A percentile compares a stretch with the other conserved stretches of the same genome.
Conservation (phyloP, 2,329 filamentous ascomycete species). For the Colletotrichum echinochloae region DNA sequence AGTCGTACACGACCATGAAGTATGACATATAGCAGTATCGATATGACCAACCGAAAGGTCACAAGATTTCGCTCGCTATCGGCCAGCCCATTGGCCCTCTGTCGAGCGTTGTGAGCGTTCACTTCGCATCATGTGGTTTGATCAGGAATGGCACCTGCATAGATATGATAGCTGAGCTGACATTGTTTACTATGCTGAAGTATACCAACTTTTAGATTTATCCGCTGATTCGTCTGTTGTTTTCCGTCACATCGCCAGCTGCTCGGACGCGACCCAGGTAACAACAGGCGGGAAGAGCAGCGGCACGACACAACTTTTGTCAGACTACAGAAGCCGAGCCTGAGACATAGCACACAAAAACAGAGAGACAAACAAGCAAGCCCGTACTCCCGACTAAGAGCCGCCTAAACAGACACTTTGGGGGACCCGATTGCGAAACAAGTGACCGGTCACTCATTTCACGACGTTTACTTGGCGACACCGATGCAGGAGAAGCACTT, state of each 20-base stretch:
- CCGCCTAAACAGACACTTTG: slow-evolving; percentile 7
- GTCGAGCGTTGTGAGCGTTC: neutral
- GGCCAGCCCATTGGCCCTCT: accelerated
- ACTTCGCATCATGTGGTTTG: neutral
- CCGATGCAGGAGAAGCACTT: slow-evolving; percentile 50
- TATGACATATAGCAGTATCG: neutral
- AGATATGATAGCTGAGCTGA: slow-evolving; percentile 16
- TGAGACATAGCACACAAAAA: neutral
- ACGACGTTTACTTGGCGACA: slow-evolving; percentile 42
- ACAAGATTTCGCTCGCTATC: too few species aligned
- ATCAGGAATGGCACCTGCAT: neutral
- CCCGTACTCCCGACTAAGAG: slow-evolving; percentile 2
- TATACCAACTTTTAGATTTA: slow-evolving; percentile 27
- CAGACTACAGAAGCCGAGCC: neutral
- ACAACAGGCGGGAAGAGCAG: slow-evolving; percentile 9
- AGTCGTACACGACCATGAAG: neutral
- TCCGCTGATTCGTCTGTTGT: slow-evolving; percentile 12
- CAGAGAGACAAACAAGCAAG: neutral
- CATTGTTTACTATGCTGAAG: slow-evolving; percentile 8
- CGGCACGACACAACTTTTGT: slow-evolving; percentile 21
- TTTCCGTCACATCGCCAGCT: slow-evolving; percentile 27
- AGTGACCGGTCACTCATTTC: slow-evolving; percentile 30
- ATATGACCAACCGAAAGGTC: neutral
- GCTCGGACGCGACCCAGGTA: neutral
- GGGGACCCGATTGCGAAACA: neutral